Evolutionary conservation across 208 protist genomes (phyloP).

Genomic region (Acanthamoeba sp.): DNA sequence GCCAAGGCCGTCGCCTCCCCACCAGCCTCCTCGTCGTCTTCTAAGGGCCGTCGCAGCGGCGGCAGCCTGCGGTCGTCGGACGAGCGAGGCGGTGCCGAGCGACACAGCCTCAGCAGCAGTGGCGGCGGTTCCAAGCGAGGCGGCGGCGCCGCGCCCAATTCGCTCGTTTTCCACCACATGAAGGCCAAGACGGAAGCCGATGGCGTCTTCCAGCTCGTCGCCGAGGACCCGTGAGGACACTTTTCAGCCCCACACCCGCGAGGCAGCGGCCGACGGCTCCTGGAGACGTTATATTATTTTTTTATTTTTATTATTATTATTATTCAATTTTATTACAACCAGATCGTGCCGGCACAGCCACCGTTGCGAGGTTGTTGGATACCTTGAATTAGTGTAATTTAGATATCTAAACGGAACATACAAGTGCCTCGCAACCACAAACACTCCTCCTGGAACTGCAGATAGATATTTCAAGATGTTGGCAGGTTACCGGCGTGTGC

Average conservation of each 20-base stretch:
- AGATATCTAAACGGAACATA: neutral
- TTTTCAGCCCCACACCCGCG: neutral
- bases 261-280: too few relatives aligned
- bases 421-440: too few relatives aligned
- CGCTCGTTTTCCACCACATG: slow-evolving; percentile 54
- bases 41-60: neutral
- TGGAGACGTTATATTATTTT: neutral
- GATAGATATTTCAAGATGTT: too few relatives aligned
- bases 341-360: too few relatives aligned
- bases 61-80: slow-evolving; percentile 31
- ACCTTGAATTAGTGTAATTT: neutral
- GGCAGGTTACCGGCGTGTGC: too few relatives aligned
- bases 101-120: slow-evolving; percentile 9
- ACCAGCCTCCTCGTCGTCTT: neutral
- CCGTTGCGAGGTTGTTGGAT: too few relatives aligned
- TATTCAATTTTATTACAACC: too few relatives aligned
- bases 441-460: too few relatives aligned
- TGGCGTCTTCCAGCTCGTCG: slow-evolving; percentile 22
- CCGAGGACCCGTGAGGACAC: slow-evolving; percentile 7
- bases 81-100: neutral
- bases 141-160: neutral
- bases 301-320: neutral
- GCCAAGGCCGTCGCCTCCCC: neutral
- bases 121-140: neutral
- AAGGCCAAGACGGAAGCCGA: slow-evolving; percentile 34